phyloP scores from a whole-genome alignment of 306 rosid genomes.

The Glycyrrhiza uralensis region DNA sequence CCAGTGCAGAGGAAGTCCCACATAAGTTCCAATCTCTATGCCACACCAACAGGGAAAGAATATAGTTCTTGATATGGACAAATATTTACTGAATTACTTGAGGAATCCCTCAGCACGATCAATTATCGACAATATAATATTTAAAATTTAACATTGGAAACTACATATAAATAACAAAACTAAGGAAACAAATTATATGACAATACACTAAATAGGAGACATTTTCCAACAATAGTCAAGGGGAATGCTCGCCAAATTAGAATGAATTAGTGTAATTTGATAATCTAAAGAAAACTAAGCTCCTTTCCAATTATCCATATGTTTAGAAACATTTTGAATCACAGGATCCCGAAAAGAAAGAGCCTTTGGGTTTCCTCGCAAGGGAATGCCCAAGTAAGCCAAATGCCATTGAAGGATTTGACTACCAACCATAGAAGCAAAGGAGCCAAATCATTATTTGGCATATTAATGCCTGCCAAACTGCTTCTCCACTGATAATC shows the following conservation, averaged over 20 bases:
- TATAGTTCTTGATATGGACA: too few species aligned
- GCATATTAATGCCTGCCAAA: not conserved
- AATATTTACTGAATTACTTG: too few species aligned
- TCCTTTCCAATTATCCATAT: not conserved
- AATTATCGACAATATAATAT: not conserved
- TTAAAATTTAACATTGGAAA: not conserved
- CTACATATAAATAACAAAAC: too few species aligned
- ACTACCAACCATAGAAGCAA: not conserved
- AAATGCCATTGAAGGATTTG: not conserved
- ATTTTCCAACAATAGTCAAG: not conserved
- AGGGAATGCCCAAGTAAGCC: not conserved
- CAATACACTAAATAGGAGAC: too few species aligned
- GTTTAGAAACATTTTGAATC: not conserved
- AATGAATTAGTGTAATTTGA: not conserved
- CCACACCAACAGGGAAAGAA: not conserved
- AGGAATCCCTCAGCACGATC: not conserved
- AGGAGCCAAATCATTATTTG: not conserved
- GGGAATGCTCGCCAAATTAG: not conserved
- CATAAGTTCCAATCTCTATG: not conserved
- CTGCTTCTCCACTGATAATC: not conserved
- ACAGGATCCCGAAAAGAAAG: not conserved
- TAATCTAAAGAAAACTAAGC: not conserved
- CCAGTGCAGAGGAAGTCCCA: not conserved
- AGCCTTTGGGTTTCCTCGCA: not conserved
- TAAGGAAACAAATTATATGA: not conserved